These are phyloP conservation scores for Scedosporium aurantiacum DNA, from an alignment of 2,329 filamentous ascomycete genomes.

Conservation along the genomic window DNA sequence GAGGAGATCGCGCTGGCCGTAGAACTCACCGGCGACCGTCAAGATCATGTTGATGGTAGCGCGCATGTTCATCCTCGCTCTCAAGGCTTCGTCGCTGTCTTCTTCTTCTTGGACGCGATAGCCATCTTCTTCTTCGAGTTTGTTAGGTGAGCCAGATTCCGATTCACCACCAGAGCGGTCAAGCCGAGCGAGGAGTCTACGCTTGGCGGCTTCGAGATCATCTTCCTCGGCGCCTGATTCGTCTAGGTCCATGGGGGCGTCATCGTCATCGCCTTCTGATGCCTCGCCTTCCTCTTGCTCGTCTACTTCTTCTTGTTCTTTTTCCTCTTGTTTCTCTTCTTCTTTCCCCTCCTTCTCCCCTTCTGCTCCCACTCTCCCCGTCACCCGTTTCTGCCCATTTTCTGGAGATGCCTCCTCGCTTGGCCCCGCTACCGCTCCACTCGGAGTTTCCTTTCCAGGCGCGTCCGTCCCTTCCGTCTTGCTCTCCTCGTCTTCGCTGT, in stretches of 20 bases:
- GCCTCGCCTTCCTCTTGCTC: constrained; percentile 16
- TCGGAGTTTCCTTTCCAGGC: constrained; percentile 7
- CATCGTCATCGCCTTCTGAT: constrained; percentile 12
- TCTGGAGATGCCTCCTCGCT: background rate
- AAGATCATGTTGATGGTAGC: constrained; percentile 89
- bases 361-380: constrained; percentile 11
- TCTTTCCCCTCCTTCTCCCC: constrained; percentile 13
- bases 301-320: constrained; percentile 8
- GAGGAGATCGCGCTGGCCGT: constrained; percentile 78
- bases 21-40: constrained; percentile 76
- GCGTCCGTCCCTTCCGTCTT: constrained; percentile 10
- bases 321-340: constrained; percentile 9
- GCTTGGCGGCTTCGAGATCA: constrained; percentile 36
- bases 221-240: constrained; percentile 18
- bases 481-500: constrained; percentile 19
- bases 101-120: background rate
- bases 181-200: constrained; percentile 35
- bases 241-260: constrained; percentile 6
- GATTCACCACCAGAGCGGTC: constrained; percentile 12
- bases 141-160: constrained; percentile 8
- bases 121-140: constrained; percentile 1
- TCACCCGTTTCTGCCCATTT: background rate
- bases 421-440: background rate
- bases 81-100: constrained; percentile 15
- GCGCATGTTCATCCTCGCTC: constrained; percentile 39